Percentiles rank a stretch among this genome's conserved stretches.
Conservation (phyloP, 1,284 basidiomycete genomes). For the Sutorius eximius region DNA sequence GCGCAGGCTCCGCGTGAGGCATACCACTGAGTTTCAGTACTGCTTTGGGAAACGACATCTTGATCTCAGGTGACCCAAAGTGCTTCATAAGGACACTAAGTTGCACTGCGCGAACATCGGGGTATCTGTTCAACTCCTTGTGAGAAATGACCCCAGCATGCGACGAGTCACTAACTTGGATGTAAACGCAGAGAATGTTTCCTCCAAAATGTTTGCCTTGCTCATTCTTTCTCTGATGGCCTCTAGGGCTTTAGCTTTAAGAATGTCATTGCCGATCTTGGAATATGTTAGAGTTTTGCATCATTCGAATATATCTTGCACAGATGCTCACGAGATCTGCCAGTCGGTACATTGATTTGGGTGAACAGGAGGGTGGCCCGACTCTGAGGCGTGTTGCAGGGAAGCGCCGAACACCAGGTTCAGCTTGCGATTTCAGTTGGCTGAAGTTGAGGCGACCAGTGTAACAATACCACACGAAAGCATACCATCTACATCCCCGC, state of each 20-base stretch:
- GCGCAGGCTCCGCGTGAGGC: slow-evolving; percentile 20
- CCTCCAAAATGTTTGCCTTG: slow-evolving; percentile 27
- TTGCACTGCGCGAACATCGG: slow-evolving; percentile 17
- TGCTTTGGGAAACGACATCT: slow-evolving; percentile 15
- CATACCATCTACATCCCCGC: slow-evolving; percentile 23
- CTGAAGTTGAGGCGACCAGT: slow-evolving; percentile 26
- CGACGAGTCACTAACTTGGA: slow-evolving; percentile 20
- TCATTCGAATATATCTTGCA: neutral
- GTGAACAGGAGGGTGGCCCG: slow-evolving; percentile 26
- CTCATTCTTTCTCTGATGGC: slow-evolving; percentile 25
- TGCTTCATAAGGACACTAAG: slow-evolving; percentile 14
- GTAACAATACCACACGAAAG: slow-evolving; percentile 35
- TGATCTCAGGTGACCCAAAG: slow-evolving; percentile 10
- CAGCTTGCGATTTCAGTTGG: slow-evolving; percentile 22
- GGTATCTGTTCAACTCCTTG: slow-evolving; percentile 15
- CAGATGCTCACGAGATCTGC: slow-evolving; percentile 24
- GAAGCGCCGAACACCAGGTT: neutral
- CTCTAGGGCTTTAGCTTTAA: slow-evolving; percentile 21
- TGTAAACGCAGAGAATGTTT: slow-evolving; percentile 32
- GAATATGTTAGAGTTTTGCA: neutral
- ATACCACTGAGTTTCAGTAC: slow-evolving; percentile 14
- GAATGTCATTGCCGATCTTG: slow-evolving; percentile 21
- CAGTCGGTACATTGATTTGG: slow-evolving; percentile 35
- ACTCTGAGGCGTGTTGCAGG: neutral
- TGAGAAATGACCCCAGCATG: slow-evolving; percentile 2